Evolutionary conservation across 345 rosid genomes (phyloP).

Genomic region (Sisymbrium irio): DNA sequence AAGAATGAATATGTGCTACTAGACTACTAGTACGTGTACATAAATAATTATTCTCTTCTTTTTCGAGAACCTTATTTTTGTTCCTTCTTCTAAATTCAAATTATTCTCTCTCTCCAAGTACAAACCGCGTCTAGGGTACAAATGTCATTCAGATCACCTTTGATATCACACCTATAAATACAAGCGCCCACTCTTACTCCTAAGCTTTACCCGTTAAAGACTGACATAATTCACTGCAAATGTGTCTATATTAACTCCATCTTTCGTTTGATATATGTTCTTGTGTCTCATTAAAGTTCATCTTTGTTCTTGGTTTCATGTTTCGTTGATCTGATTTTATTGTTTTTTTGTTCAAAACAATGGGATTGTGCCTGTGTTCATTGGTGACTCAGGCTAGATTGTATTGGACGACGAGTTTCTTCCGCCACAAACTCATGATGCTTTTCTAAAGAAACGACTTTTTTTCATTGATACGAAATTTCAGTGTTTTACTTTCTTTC

Average conservation of each 20-base stretch:
- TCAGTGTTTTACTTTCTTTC: not conserved
- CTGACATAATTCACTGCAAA: not conserved
- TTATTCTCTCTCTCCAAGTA: not conserved
- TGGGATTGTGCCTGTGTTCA: constrained; percentile 11
- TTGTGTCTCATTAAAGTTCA: too few relatives aligned
- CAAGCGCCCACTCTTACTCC: not conserved
- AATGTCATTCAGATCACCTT: not conserved
- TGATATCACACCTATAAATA: not conserved
- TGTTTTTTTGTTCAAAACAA: not conserved
- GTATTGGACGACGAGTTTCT: constrained; percentile 28
- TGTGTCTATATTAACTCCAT: not conserved
- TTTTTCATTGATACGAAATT: not conserved
- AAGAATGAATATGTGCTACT: constrained; percentile 21
- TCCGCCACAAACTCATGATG: constrained; percentile 29
- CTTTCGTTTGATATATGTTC: not conserved
- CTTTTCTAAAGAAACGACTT: not conserved
- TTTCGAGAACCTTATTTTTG: not conserved
- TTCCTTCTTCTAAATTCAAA: not conserved
- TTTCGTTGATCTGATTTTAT: not conserved
- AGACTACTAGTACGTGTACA: not conserved
- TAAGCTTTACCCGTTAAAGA: constrained; percentile 26
- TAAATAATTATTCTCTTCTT: constrained; percentile 5
- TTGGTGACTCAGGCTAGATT: constrained; percentile 12
- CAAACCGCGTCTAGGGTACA: constrained; percentile 7
- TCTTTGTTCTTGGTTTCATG: not conserved